These are phyloP conservation scores for Pontederia paniculata DNA, from an alignment of 176 grass and related monocot species.

Conservation along the genomic window DNA sequence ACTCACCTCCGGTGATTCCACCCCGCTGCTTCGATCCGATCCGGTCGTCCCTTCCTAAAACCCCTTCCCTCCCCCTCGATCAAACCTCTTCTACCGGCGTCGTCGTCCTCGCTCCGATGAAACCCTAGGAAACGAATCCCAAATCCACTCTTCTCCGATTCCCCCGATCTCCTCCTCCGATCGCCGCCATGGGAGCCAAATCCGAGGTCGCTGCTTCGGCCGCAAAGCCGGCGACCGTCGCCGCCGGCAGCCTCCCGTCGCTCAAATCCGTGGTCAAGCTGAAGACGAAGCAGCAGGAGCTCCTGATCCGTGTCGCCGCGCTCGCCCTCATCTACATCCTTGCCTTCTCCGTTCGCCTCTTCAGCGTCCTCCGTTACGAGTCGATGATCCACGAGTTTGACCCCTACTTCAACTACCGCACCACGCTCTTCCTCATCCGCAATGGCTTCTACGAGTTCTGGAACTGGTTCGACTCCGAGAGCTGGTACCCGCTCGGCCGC, in stretches of 20 bases:
- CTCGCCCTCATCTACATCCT: slow-evolving; percentile 95
- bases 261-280: slow-evolving; percentile 37
- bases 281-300: slow-evolving; percentile 99
- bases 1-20: background rate
- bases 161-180: slow-evolving; percentile 23
- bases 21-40: background rate
- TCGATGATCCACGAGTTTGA: slow-evolving; percentile 99
- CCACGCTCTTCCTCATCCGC: slow-evolving; percentile 85
- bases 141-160: background rate
- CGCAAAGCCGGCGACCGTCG: slow-evolving; percentile 27
- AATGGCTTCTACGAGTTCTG: slow-evolving; percentile 85
- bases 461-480: slow-evolving; percentile 99
- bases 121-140: slow-evolving; percentile 29
- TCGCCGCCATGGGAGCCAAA: slow-evolving; percentile 31
- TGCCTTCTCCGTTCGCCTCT: slow-evolving; percentile 83
- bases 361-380: slow-evolving; percentile 97
- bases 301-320: slow-evolving; percentile 69
- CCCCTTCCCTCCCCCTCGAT: background rate
- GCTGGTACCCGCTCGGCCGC: slow-evolving; percentile 97
- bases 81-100: slow-evolving; percentile 9
- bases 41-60: background rate
- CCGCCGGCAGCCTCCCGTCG: slow-evolving; percentile 26
- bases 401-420: slow-evolving; percentile 98
- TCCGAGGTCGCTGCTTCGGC: slow-evolving; percentile 20
- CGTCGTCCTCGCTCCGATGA: slow-evolving; percentile 29